phyloP scores from a whole-genome alignment of 2,329 filamentous ascomycete genomes.

The Cercospora zeina region DNA sequence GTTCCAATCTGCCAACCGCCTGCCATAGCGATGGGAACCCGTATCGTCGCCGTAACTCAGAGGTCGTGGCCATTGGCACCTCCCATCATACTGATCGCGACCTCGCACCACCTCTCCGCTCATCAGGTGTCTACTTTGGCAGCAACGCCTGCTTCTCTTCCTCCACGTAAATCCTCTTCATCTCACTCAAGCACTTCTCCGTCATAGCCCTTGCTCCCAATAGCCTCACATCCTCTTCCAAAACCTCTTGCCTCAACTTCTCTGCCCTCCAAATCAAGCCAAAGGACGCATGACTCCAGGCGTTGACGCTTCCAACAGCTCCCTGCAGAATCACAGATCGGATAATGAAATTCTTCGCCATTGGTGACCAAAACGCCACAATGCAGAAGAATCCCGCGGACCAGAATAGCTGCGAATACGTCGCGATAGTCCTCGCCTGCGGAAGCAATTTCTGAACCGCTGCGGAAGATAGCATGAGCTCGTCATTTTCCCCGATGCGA shows the following conservation, averaged over 20 bases:
- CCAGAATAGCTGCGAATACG: conserved; percentile 1
- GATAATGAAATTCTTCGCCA: background rate
- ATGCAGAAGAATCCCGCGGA: background rate
- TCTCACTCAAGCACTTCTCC: background rate
- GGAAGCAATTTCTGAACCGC: background rate
- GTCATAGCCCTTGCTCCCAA: background rate
- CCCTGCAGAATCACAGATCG: conserved; percentile 5
- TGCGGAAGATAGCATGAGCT: background rate
- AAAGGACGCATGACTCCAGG: conserved; percentile 1
- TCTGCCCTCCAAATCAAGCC: conserved; percentile 2
- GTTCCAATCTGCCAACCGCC: too few relatives aligned
- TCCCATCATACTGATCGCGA: background rate
- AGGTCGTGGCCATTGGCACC: background rate
- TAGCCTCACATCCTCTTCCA: background rate
- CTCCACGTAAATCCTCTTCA: conserved; percentile 2
- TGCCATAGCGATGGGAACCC: too few relatives aligned
- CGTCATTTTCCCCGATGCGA: background rate
- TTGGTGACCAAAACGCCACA: conserved; percentile 8
- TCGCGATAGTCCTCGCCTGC: background rate
- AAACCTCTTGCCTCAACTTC: conserved; percentile 1
- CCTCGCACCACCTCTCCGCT: background rate
- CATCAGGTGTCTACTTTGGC: background rate
- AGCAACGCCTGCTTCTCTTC: background rate
- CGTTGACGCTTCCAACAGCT: conserved; percentile 6
- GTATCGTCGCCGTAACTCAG: background rate